Evolutionary conservation across 1,284 basidiomycete genomes (phyloP).

Genomic region (Ganoderma boninense): DNA sequence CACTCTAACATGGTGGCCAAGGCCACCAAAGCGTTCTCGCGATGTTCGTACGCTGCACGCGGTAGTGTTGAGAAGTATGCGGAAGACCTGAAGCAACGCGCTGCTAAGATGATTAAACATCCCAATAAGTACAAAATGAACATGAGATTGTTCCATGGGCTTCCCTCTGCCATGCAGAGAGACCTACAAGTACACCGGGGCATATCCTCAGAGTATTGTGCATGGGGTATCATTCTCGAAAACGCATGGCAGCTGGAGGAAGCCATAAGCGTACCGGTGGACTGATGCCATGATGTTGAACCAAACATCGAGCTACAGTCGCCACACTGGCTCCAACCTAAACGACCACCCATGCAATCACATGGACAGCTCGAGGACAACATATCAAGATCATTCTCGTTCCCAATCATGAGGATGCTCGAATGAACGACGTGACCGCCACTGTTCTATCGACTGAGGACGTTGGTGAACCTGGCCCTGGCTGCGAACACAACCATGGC

Average conservation of each 20-base stretch:
- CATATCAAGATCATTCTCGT: too few relatives aligned
- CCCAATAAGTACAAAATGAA: conserved; percentile 4
- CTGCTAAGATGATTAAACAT: conserved; percentile 8
- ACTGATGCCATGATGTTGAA: not conserved
- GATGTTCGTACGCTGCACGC: not conserved
- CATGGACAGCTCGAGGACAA: not conserved
- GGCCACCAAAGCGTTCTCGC: conserved; percentile 6
- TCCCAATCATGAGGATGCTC: too few relatives aligned
- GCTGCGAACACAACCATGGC: too few relatives aligned
- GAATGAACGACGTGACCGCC: too few relatives aligned
- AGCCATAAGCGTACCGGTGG: too few relatives aligned
- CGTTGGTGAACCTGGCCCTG: too few relatives aligned
- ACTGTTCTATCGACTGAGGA: too few relatives aligned
- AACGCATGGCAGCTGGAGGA: conserved; percentile 12
- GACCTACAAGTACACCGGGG: not conserved
- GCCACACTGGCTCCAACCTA: too few relatives aligned
- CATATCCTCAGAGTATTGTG: conserved; percentile 4
- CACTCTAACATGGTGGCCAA: conserved; percentile 11
- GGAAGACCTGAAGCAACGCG: not conserved
- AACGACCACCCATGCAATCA: not conserved
- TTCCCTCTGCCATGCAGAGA: not conserved
- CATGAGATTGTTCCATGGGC: not conserved
- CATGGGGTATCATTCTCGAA: conserved; percentile 3
- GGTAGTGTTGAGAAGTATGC: not conserved
- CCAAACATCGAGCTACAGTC: not conserved